A percentile compares a stretch with the other conserved stretches of the same genome.
Conservation (phyloP, 352 stramenopile genomes). For the Pythium sukuiense region DNA sequence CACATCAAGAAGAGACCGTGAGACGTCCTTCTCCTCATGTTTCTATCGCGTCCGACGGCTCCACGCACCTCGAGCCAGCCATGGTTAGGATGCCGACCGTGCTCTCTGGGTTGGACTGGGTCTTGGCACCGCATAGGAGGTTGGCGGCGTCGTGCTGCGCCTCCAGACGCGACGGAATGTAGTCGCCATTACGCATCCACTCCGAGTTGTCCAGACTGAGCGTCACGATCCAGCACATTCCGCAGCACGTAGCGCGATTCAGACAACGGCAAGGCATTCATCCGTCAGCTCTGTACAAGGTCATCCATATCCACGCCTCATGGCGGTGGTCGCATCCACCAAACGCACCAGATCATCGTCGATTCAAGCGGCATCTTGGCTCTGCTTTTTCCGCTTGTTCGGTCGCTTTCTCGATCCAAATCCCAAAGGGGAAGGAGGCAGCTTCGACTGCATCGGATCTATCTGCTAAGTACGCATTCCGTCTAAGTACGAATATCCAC, state of each 20-base stretch:
- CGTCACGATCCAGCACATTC: constrained; percentile 14
- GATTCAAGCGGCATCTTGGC: constrained; percentile 84
- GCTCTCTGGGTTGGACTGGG: constrained; percentile 97
- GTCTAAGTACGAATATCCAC: constrained; percentile 10
- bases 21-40: not conserved
- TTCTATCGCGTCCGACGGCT: not conserved
- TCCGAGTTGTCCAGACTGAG: constrained; percentile 95
- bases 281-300: constrained; percentile 11
- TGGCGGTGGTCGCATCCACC: not conserved
- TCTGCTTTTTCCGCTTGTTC: constrained; percentile 11
- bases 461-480: constrained; percentile 23
- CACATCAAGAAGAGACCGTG: not conserved
- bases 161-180: constrained; percentile 97
- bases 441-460: constrained; percentile 28
- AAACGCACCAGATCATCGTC: constrained; percentile 84
- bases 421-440: constrained; percentile 22
- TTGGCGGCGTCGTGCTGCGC: constrained; percentile 98
- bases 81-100: constrained; percentile 98
- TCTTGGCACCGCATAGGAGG: constrained; percentile 96
- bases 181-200: constrained; percentile 99
- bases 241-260: not conserved
- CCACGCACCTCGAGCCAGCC: constrained; percentile 77
- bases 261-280: constrained; percentile 3
- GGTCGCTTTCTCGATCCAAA: constrained; percentile 19
- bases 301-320: not conserved